Evolutionary conservation across 179 eudicot species (phyloP).

Genomic region (Actinidia arguta): DNA sequence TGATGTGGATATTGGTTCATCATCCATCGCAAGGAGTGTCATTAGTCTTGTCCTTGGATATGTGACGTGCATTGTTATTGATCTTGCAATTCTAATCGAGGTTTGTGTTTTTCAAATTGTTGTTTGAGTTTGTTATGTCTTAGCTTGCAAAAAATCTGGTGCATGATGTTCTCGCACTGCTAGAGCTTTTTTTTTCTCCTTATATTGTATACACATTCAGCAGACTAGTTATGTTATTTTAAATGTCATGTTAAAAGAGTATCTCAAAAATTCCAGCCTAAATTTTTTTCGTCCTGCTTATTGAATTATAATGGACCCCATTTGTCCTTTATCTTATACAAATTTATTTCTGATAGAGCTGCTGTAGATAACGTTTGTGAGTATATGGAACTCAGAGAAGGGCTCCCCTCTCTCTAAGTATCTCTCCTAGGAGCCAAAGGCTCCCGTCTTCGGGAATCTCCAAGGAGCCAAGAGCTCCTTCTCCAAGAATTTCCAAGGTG

Average conservation of each 20-base stretch:
- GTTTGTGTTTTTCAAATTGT: conserved; percentile 43
- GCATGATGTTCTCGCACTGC: no score
- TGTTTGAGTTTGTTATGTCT: not conserved
- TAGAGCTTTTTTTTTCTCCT: no score
- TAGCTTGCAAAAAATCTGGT: no score
- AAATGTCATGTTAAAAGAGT: not conserved
- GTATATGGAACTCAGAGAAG: no score
- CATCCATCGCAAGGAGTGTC: conserved; percentile 92
- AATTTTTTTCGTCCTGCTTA: not conserved
- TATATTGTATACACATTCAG: no score
- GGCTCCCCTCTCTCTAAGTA: no score
- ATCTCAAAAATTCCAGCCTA: not conserved
- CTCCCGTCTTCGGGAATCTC: no score
- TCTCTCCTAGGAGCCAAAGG: no score
- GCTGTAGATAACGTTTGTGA: no score
- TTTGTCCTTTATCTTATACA: not conserved
- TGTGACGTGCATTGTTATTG: conserved; percentile 91
- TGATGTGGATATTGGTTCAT: conserved; percentile 99
- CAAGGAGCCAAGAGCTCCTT: no score
- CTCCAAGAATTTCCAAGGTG: no score
- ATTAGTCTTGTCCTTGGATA: conserved; percentile 98
- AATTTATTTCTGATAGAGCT: not conserved
- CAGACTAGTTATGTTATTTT: no score
- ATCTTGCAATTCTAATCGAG: conserved; percentile 91
- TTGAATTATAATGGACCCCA: not conserved